Base-by-base conservation (phyloP, 2,329 filamentous ascomycete genomes). In the Didymella keratinophila region DNA sequence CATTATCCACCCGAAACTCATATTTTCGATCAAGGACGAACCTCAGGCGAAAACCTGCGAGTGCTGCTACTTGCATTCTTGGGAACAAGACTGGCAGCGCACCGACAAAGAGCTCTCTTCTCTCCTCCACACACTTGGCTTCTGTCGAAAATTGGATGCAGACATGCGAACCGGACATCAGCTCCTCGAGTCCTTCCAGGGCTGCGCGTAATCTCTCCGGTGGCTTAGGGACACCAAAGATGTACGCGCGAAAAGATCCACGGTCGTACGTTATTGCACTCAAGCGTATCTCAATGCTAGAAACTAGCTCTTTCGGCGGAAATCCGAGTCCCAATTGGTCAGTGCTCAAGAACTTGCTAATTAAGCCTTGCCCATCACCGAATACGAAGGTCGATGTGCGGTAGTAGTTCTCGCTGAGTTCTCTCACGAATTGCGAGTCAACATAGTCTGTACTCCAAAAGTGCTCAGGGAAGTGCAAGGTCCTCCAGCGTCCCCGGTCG, bases 341-440 rank as follows among this genome's bases (percentile, higher is more conserved):
- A 1, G 58, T 60, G 2, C 50, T 43, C 9, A 69, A 52, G 18
- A 68, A 69, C 7, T 58, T 58, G 30, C 43, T 52, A 21, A 69
- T 63, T 10, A 67, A 32, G 5, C 57, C 64, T 2, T 64, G 56
- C 1, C 64, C 62, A 16, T 66, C 62, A 28, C 57, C 56, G 25
- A 70, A 70, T 2, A 64, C 18, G 23, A 69, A 69, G 0, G 56
- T 66, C 0, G 62, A 66, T 1, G 60, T 68, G n/a, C 54, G 61
- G 11, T 66, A 67, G 48, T 69, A 64, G 20, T 61, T 66, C 5
- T 68, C 61, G 1, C 56, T 51, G 2, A 69, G 49, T 39, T 69
- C 67, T 3, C 42, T 53, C 14, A 59, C 52, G 4, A 68, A 64
- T 0, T 30, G 32, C 1, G 41, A 4, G 0, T 59, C 54, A 0